Evolutionary conservation across 257 asterid species (phyloP).

Genomic region (Lavandula angustifolia): DNA sequence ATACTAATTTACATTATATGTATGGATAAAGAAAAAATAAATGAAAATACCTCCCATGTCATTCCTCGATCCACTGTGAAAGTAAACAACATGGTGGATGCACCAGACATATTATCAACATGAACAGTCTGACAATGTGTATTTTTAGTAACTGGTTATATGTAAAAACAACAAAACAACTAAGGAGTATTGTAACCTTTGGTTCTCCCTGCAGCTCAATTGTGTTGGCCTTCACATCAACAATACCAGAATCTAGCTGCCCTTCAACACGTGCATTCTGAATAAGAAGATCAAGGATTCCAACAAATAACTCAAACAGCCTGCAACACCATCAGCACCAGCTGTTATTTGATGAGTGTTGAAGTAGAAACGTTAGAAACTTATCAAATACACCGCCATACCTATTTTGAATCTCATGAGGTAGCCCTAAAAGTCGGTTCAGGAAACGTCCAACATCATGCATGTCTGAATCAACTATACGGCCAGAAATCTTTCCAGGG

Average conservation of each 20-base stretch:
- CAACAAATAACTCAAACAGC: constrained; percentile 89
- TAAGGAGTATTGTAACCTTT: constrained; percentile 54
- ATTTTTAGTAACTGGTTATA: constrained; percentile 34
- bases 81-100: constrained; percentile 83
- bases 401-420: constrained; percentile 95
- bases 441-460: constrained; percentile 97
- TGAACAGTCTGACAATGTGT: constrained; percentile 79
- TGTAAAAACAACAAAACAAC: constrained; percentile 35
- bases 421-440: constrained; percentile 90
- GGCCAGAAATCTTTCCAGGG: constrained; percentile 71
- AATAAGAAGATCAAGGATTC: constrained; percentile 75
- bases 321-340: constrained; percentile 51
- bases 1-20: neutral
- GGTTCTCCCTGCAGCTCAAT: constrained; percentile 75
- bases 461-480: constrained; percentile 91
- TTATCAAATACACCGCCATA: constrained; percentile 37
- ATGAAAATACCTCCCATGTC: constrained; percentile 78
- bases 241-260: constrained; percentile 90
- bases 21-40: neutral
- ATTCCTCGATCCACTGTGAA: constrained; percentile 91
- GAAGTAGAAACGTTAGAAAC: constrained; percentile 4
- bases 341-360: constrained; percentile 31
- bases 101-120: constrained; percentile 90
- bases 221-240: constrained; percentile 81
- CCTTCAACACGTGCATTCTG: constrained; percentile 88